Evolutionary conservation across 2,329 filamentous ascomycete genomes (phyloP), one percentile per base, ranked within the genome.

Genomic region (Colletotrichum endophyticum): DNA sequence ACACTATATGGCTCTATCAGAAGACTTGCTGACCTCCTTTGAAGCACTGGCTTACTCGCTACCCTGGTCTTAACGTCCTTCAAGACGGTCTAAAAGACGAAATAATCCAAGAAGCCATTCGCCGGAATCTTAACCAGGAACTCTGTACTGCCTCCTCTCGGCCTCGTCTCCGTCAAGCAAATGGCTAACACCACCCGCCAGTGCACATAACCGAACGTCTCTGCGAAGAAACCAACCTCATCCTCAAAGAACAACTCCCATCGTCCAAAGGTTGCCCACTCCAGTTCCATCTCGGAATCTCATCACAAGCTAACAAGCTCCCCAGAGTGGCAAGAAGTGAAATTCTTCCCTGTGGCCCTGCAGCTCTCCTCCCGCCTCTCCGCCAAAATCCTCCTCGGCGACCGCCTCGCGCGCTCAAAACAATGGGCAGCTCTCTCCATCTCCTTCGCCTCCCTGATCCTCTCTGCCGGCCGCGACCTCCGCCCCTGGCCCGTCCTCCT

Each of bases 311-410:
- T 27, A 4, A 30, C 3, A 6, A 67, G 12, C 3, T 4, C 5
- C 49, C 8, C 39, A 88, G 81, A 70, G 79, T 79, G 36, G 76
- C 77, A 15, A 76, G 78, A 12, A 44, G 69, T 66, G 1, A 66
- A 25, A 19, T 71, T 71, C 61, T 71, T 71, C 27, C 63, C 73
- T 1, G 63, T 71, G 7, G 36, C 70, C 15, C 19, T 73, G 8
- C 64, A 76, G 8, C 66, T 89, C 9, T 84, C 91, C 15, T 87
- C 88, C 15, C 87, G 88, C 13, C 78, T 90, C 19, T 89, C 89
- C 0, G 87, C 89, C 5, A 84, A 88, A 8, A 84, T 89, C 7
- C 90, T 90, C 77, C 80, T 90, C 5, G 89, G 89, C 6, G 79
- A 81, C 8, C 80, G 83, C 5, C 79, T 89, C 19, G 88, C 86